Base-by-base conservation (phyloP, 2,329 filamentous ascomycete species). In the Cytospora piceae region DNA sequence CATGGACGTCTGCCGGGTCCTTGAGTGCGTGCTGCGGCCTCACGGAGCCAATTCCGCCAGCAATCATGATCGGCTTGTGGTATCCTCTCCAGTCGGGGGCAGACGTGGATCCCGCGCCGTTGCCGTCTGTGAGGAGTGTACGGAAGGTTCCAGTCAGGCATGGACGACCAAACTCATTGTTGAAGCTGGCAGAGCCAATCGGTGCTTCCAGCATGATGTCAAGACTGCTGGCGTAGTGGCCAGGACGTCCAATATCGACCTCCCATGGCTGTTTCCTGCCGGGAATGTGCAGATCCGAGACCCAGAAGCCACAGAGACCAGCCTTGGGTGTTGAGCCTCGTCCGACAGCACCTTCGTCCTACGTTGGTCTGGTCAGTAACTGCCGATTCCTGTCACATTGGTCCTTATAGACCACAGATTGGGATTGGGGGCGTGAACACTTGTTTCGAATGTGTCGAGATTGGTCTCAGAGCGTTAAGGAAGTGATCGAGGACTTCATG, bases 61-160 rank as follows among this genome's bases (percentile, higher is more conserved):
- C 95, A 79, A 99, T 93, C 92, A 97, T 96, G 77, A 97, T 97
- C 12, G 95, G 95, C 81, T 99, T 99, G 79, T 98, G 95, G 76
- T 96, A 99, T 29, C 95, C 95, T 71, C 94, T 86, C 73, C 92
- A 85, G 71, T 96, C 93, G 24, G 83, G 83, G 24, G 74, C 72
- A 4, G 76, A 75, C 22, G 74, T 71, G 4, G 76, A 75, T 58
- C 82, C 80, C 46, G 79, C 77, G 67, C 85, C 81, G 51, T 85
- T 86, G 64, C 91, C 83, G 65, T 88, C 84, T 53, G 89, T 91
- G 34, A 96, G 87, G 46, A 99, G 84, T 0, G 95, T 99, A 67
- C 94, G 86, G 83, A 99, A 99, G 74, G 93, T 94, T 27, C 95
- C 95, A 3, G 90, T 86, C 15, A 96, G 90, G 74, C 90, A 93